Conservation (phyloP, 2,329 filamentous ascomycete species). For the Bipolaris bicolor region DNA sequence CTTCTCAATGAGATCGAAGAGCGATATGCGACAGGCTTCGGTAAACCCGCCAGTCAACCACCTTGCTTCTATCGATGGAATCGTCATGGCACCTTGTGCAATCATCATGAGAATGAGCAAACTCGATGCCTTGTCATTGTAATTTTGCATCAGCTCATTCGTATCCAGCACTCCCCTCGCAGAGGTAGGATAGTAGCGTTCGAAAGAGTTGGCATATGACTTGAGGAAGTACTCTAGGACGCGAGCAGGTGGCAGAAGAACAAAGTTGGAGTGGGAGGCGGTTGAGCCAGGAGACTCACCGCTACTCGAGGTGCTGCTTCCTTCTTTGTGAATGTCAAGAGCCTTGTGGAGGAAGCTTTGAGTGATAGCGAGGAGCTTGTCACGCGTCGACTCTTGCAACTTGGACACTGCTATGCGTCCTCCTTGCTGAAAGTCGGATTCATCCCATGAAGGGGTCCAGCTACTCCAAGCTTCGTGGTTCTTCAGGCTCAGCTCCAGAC, state of each 20-base stretch:
- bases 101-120: constrained; percentile 74
- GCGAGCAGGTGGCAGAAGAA: constrained; percentile 68
- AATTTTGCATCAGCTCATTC: constrained; percentile 68
- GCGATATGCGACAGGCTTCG: constrained; percentile 73
- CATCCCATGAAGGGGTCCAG: constrained; percentile 59
- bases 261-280: constrained; percentile 62
- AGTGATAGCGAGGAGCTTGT: constrained; percentile 74
- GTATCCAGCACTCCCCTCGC: constrained; percentile 66
- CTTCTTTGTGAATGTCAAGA: constrained; percentile 68
- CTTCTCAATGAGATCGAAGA: constrained; percentile 75
- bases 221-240: constrained; percentile 71
- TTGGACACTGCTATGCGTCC: constrained; percentile 56
- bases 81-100: constrained; percentile 71
- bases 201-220: constrained; percentile 69
- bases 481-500: constrained; percentile 57
- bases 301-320: constrained; percentile 51
- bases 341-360: constrained; percentile 74
- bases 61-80: constrained; percentile 68
- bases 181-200: constrained; percentile 70
- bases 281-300: constrained; percentile 56
- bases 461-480: constrained; percentile 60
- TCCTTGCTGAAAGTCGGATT: constrained; percentile 55
- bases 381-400: constrained; percentile 63
- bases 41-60: constrained; percentile 70
- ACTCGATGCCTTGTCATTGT: constrained; percentile 69